phyloP scores from a whole-genome alignment of 1,284 basidiomycete genomes.

The Malassezia obtusa region DNA sequence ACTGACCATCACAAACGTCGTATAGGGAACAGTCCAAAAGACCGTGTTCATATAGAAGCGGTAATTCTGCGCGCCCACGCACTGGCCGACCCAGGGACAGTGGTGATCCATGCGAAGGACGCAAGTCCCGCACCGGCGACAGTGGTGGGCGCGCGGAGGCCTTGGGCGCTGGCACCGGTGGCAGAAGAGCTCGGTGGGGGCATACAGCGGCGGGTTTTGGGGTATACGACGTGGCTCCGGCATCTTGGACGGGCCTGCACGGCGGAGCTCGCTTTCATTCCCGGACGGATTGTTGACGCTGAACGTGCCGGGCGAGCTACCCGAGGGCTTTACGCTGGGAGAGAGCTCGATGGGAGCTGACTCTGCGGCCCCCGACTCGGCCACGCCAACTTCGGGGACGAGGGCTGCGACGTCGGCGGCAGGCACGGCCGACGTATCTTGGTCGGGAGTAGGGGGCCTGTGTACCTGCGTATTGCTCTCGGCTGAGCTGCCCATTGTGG shows the following conservation, averaged over 20 bases:
- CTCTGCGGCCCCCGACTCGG: neutral
- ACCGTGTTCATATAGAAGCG: conserved; percentile 59
- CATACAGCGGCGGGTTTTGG: conserved; percentile 6
- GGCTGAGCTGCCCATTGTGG: too few relatives aligned
- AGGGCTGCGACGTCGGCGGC: neutral
- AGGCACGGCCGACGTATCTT: neutral
- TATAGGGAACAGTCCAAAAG: conserved; percentile 56
- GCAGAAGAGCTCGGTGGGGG: conserved; percentile 6
- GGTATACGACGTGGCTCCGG: conserved; percentile 9
- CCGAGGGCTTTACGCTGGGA: too few relatives aligned
- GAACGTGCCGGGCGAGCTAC: neutral
- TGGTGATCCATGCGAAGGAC: conserved; percentile 53
- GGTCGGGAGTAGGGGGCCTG: conserved; percentile 1
- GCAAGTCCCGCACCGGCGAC: conserved; percentile 41
- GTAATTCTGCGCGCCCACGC: conserved; percentile 48
- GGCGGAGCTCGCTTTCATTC: neutral
- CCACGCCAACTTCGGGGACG: neutral
- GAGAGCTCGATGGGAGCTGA: too few relatives aligned
- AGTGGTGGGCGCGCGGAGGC: conserved; percentile 47
- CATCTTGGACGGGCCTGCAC: neutral
- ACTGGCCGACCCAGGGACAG: conserved; percentile 53
- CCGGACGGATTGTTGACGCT: neutral
- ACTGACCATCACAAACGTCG: conserved; percentile 56
- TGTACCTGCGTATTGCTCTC: neutral
- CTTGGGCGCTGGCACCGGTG: conserved; percentile 7